Evolutionary conservation across 1,284 basidiomycete genomes (phyloP).

Genomic region (Golubevia sp.): DNA sequence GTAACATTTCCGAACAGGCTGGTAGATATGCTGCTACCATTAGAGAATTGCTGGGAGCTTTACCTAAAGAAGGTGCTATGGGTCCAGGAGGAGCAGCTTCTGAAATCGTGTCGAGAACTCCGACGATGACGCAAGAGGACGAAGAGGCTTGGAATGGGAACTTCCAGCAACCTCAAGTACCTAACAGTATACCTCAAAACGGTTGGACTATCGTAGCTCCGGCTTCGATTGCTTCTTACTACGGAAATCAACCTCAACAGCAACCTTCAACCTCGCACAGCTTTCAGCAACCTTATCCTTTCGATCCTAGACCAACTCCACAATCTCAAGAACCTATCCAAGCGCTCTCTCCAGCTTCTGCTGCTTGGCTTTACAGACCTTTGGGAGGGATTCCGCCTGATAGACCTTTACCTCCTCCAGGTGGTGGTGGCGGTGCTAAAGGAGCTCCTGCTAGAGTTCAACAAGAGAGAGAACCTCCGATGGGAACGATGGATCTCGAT

Average conservation of each 20-base stretch:
- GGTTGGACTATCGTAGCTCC: no score
- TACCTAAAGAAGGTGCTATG: neutral
- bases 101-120: neutral
- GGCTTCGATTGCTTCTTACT: no score
- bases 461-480: no score
- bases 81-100: neutral
- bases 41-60: slow-evolving; percentile 7
- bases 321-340: neutral
- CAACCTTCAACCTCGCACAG: neutral
- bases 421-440: no score
- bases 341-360: neutral
- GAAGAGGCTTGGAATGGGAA: no score
- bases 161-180: no score
- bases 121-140: no score
- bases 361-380: neutral
- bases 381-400: neutral
- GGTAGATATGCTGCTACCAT: slow-evolving; percentile 36
- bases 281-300: neutral
- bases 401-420: neutral
- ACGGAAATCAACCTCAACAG: no score
- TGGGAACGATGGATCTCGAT: no score
- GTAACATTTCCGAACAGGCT: slow-evolving; percentile 40
- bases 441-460: no score
- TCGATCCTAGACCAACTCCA: neutral
- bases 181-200: no score